These are phyloP conservation scores for Umbelopsis sp. DNA, from an alignment of 192 early-diverging fungal species.

Conservation along the genomic window DNA sequence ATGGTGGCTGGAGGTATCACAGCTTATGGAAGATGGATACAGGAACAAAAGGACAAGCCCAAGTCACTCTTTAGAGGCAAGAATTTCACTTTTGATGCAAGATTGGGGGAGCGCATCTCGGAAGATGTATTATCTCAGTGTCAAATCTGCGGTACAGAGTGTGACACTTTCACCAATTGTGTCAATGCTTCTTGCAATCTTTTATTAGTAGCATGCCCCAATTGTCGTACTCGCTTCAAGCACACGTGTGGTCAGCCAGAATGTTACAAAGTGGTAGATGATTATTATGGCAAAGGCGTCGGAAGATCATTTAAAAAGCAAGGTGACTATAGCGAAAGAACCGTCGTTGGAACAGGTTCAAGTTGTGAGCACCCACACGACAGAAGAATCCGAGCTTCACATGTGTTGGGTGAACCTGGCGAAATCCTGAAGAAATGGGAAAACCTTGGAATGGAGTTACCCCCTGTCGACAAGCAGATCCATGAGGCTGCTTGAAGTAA, in stretches of 20 bases:
- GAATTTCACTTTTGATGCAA: constrained; percentile 84
- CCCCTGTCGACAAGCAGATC: neutral
- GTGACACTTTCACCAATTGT: constrained; percentile 72
- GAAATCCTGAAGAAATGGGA: constrained; percentile 38
- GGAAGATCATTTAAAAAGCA: constrained; percentile 20
- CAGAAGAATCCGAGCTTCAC: constrained; percentile 27
- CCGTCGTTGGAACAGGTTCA: constrained; percentile 28
- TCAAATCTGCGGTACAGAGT: constrained; percentile 67
- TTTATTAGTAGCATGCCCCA: constrained; percentile 68
- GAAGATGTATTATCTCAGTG: constrained; percentile 67
- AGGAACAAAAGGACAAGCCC: constrained; percentile 34
- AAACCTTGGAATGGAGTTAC: constrained; percentile 26
- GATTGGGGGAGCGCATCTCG: constrained; percentile 72
- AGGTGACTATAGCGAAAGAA: constrained; percentile 10
- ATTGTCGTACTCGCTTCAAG: constrained; percentile 50
- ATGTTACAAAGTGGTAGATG: constrained; percentile 51
- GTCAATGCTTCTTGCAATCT: constrained; percentile 72
- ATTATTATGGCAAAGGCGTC: constrained; percentile 18
- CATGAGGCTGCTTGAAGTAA: no score
- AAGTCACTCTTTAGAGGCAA: constrained; percentile 71
- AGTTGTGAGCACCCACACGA: constrained; percentile 34
- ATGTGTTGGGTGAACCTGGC: constrained; percentile 39
- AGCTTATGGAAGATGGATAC: constrained; percentile 70
- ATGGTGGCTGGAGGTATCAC: constrained; percentile 75
- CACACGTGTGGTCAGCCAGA: constrained; percentile 52